A percentile compares a stretch with the other conserved stretches of the same genome.
Evolutionary conservation across 305 asterid genomes (phyloP).

Genomic region (Solanum hybrid): DNA sequence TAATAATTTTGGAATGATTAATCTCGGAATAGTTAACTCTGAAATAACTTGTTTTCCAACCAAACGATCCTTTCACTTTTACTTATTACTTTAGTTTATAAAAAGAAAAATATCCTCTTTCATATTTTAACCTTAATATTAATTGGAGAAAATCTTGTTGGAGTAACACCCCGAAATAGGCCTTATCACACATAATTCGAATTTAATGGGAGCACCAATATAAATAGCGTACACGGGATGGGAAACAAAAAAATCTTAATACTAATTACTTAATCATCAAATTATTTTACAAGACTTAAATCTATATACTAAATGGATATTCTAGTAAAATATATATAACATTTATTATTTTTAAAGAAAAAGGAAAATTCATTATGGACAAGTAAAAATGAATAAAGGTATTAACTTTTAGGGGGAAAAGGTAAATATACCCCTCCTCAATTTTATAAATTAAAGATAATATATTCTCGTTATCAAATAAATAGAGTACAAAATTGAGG

Average conservation of each 20-base stretch:
- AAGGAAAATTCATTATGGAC: neutral
- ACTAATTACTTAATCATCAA: neutral
- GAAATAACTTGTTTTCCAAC: neutral
- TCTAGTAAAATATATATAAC: neutral
- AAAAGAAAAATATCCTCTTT: neutral
- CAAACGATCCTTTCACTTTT: neutral
- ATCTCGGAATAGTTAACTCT: fast-evolving
- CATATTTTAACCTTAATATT: neutral
- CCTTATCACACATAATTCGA: neutral
- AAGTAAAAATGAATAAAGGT: neutral
- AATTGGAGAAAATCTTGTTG: neutral
- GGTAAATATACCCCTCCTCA: neutral
- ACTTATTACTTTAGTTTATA: neutral
- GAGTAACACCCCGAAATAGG: neutral
- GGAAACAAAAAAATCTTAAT: neutral
- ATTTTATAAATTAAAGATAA: neutral
- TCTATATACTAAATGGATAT: neutral
- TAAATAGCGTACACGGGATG: neutral
- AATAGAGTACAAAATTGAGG: neutral
- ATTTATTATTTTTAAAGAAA: neutral
- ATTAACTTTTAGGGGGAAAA: neutral
- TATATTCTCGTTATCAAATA: neutral
- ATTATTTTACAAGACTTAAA: neutral
- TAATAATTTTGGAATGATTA: neutral
- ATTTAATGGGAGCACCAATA: neutral